These are phyloP conservation scores for Phytomonas francai DNA, from an alignment of 208 protist species.

Conservation along the genomic window DNA sequence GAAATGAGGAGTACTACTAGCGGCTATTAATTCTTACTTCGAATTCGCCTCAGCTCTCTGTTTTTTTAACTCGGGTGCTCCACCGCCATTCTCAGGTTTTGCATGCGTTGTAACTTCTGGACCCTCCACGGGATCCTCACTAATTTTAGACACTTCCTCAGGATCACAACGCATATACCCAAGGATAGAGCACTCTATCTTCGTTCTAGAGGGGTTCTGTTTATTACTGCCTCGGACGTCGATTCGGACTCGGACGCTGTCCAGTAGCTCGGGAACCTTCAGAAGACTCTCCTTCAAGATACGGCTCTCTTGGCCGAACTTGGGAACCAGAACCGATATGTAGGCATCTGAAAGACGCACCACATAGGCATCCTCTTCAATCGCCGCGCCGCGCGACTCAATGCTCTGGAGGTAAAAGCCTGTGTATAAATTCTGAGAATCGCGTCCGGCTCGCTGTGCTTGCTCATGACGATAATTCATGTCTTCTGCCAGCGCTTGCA, in stretches of 20 bases:
- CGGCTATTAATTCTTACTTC: background rate
- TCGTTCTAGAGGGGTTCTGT: background rate
- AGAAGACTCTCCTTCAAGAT: slow-evolving; percentile 64
- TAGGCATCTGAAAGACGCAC: slow-evolving; percentile 74
- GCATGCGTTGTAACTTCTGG: background rate
- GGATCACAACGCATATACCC: background rate
- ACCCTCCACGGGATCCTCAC: background rate
- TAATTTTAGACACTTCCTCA: background rate
- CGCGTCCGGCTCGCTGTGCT: slow-evolving; percentile 86
- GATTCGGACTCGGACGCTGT: slow-evolving; percentile 75
- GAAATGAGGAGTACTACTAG: background rate
- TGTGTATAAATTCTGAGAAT: slow-evolving; percentile 89
- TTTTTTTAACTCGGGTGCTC: background rate
- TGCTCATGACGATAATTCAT: slow-evolving; percentile 91
- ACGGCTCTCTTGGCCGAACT: slow-evolving; percentile 84
- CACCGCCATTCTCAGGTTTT: background rate
- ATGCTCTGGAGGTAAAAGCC: slow-evolving; percentile 86
- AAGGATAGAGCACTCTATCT: background rate
- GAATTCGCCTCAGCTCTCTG: background rate
- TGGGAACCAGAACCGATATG: slow-evolving; percentile 82
- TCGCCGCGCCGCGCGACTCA: slow-evolving; percentile 43
- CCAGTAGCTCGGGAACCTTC: slow-evolving; percentile 59
- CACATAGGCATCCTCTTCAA: slow-evolving; percentile 80
- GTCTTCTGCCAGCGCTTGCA: slow-evolving; percentile 72
- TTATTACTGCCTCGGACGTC: slow-evolving; percentile 20